Evolutionary conservation across 805 yeast genomes (phyloP).

Genomic region (Ogataea methanolica): DNA sequence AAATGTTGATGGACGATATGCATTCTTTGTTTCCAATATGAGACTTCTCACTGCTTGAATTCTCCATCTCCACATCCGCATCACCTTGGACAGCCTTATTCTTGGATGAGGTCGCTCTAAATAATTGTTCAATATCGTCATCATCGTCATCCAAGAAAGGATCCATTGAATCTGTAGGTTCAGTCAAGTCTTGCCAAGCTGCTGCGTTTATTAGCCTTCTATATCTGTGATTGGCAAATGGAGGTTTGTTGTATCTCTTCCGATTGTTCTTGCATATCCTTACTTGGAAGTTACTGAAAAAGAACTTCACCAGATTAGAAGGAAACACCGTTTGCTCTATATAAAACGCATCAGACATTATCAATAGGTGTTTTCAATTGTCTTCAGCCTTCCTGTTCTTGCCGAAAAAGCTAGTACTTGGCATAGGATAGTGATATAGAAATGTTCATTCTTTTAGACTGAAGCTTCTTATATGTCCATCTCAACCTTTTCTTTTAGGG

Average conservation of each 20-base stretch:
- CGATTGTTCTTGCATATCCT: constrained; percentile 7
- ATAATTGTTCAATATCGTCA: constrained; percentile 14
- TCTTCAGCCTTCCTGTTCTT: too few relatives aligned
- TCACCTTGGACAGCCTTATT: not conserved
- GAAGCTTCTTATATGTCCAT: too few relatives aligned
- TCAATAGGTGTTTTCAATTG: too few relatives aligned
- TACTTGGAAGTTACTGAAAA: constrained; percentile 20
- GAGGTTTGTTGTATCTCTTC: constrained; percentile 9
- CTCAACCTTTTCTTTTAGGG: too few relatives aligned
- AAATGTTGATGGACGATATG: constrained; percentile 14
- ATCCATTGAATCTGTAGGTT: constrained; percentile 22
- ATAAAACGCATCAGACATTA: constrained; percentile 6
- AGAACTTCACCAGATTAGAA: constrained; percentile 16
- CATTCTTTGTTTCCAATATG: not conserved
- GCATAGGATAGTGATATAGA: too few relatives aligned
- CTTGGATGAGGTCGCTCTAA: not conserved
- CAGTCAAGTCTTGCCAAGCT: constrained; percentile 23
- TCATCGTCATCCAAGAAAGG: constrained; percentile 18
- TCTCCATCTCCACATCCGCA: constrained; percentile 1
- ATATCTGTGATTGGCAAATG: constrained; percentile 1
- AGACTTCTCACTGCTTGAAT: not conserved
- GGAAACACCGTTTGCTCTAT: constrained; percentile 23
- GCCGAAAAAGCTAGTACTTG: too few relatives aligned
- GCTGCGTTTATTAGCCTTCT: constrained; percentile 16
- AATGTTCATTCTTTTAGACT: too few relatives aligned